Percentiles rank a stretch among this genome's conserved stretches.
These are phyloP conservation scores for Wallacemonas collosoma DNA, from an alignment of 208 protist genomes.

Conservation along the genomic window DNA sequence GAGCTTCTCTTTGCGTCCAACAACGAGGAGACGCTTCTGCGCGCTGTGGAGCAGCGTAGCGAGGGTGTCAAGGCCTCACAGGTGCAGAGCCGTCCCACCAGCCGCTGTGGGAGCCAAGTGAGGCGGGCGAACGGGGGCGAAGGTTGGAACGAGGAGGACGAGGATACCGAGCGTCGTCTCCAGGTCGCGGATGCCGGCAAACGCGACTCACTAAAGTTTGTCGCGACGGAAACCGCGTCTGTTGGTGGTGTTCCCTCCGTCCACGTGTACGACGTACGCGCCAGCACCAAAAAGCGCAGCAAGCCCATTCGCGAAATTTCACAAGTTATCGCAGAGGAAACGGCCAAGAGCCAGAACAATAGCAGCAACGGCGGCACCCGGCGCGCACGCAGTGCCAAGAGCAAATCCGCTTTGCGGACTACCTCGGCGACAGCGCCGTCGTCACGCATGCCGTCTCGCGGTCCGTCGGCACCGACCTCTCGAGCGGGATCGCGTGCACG, in stretches of 20 bases:
- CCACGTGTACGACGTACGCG: constrained; percentile 88
- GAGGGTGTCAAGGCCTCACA: constrained; percentile 69
- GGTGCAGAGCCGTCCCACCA: constrained; percentile 50
- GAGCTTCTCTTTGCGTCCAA: constrained; percentile 72
- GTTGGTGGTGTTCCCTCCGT: constrained; percentile 60
- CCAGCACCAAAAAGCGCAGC: constrained; percentile 52
- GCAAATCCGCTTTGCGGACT: not conserved
- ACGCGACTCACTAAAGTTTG: constrained; percentile 69
- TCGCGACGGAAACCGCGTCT: constrained; percentile 52
- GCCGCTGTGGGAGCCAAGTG: constrained; percentile 12
- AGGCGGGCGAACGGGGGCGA: not conserved
- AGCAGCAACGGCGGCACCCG: constrained; percentile 16
- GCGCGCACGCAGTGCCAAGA: constrained; percentile 6
- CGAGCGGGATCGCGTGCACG: constrained; percentile 15
- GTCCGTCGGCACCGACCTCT: not conserved
- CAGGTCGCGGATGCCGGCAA: not conserved
- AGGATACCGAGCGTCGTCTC: not conserved
- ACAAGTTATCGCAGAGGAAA: constrained; percentile 78
- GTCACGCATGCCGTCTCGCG: constrained; percentile 25
- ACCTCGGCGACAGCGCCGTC: constrained; percentile 26
- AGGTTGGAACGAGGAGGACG: constrained; percentile 16
- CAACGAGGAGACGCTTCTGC: constrained; percentile 79
- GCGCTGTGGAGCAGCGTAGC: constrained; percentile 83
- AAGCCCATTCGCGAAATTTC: constrained; percentile 85
- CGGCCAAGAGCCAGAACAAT: constrained; percentile 36